Evolutionary conservation across 73 alveolate genomes (phyloP).

Genomic region (Paramecium biaurelia): DNA sequence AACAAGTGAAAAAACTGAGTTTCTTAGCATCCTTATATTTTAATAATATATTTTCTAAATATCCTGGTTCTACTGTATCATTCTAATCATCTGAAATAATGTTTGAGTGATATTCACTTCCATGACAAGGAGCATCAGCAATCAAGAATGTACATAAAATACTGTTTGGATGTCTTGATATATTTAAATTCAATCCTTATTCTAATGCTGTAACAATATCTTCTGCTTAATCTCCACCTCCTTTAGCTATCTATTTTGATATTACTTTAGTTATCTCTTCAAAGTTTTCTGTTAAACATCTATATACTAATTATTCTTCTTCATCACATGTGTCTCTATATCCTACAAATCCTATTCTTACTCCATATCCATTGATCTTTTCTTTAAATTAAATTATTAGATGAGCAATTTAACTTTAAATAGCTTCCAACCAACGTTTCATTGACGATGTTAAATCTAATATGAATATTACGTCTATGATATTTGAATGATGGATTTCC

Average conservation of each 20-base stretch:
- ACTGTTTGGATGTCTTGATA: constrained; percentile 21
- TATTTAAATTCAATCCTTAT: neutral
- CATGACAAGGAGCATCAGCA: constrained; percentile 58
- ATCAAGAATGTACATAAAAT: neutral
- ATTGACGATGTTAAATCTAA: neutral
- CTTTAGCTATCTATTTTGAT: neutral
- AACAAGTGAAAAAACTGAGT: neutral
- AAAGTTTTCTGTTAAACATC: neutral
- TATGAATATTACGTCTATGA: neutral
- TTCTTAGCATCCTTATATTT: neutral
- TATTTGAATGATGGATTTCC: neutral
- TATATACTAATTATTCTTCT: neutral
- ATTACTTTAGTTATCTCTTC: neutral
- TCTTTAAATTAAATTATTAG: neutral
- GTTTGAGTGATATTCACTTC: constrained; percentile 23
- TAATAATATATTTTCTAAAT: neutral
- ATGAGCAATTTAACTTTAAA: neutral
- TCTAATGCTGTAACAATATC: constrained; percentile 47
- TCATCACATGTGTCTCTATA: constrained; percentile 27
- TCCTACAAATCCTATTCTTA: constrained; percentile 54
- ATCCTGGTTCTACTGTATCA: neutral
- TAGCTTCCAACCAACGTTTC: neutral
- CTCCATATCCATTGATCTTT: neutral
- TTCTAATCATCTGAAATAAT: neutral
- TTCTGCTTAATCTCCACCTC: constrained; percentile 63